Evolutionary conservation across 768 basidiomycete species (phyloP).

Genomic region (Clitopilus passeckerianus): DNA sequence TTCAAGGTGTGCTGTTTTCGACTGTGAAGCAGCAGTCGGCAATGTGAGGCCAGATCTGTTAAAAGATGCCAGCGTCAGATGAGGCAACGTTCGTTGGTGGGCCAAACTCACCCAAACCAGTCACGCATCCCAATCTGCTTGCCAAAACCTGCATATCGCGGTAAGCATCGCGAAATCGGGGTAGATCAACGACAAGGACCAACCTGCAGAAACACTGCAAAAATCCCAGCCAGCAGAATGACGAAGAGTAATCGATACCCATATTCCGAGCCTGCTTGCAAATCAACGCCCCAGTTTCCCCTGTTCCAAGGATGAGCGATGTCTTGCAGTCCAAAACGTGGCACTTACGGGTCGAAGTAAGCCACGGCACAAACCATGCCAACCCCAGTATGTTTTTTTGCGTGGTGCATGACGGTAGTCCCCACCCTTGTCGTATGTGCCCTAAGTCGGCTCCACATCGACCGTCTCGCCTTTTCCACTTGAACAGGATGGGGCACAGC

Average conservation of each 20-base stretch:
- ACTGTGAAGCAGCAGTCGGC: conserved; percentile 60
- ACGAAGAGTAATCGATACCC: conserved; percentile 87
- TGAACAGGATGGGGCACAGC: not conserved
- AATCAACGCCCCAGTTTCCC: conserved; percentile 88
- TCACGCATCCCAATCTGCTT: conserved; percentile 76
- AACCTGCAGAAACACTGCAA: conserved; percentile 82
- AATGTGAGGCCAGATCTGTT: conserved; percentile 49
- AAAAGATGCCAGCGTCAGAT: not conserved
- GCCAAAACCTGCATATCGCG: conserved; percentile 54
- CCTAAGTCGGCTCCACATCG: conserved; percentile 2
- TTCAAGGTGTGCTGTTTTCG: conserved; percentile 53
- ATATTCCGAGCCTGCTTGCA: conserved; percentile 80
- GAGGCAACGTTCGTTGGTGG: conserved; percentile 1
- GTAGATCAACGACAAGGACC: conserved; percentile 2
- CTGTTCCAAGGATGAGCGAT: conserved; percentile 22
- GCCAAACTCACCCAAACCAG: conserved; percentile 58
- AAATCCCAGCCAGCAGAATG: conserved; percentile 76
- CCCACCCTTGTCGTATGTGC: conserved; percentile 26
- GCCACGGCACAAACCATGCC: conserved; percentile 87
- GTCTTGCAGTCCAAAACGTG: not conserved
- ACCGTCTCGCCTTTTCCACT: not conserved
- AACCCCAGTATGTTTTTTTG: conserved; percentile 66
- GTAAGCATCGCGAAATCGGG: not conserved
- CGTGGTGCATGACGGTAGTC: conserved; percentile 39
- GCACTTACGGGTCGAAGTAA: conserved; percentile 81